A percentile compares a stretch with the other conserved stretches of the same genome.
Conservation (phyloP, 306 rosid species). For the Inga leiocalycina region DNA sequence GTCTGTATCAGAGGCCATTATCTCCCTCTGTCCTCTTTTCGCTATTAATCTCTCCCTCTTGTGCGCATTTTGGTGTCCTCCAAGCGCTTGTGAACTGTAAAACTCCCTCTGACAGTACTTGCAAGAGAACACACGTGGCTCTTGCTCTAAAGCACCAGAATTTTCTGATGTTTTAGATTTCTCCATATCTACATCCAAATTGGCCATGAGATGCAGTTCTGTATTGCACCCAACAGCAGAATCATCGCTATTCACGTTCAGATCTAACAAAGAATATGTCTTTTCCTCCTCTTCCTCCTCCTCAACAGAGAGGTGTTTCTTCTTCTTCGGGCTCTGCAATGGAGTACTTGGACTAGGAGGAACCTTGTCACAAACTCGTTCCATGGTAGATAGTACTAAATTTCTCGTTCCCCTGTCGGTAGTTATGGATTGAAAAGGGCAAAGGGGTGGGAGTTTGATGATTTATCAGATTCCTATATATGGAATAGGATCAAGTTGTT, state of each 20-base stretch:
- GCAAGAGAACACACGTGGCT: constrained; percentile 77
- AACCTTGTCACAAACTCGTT: constrained; percentile 36
- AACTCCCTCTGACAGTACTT: constrained; percentile 88
- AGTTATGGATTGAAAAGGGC: constrained; percentile 35
- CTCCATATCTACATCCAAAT: constrained; percentile 46
- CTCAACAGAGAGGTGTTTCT: constrained; percentile 39
- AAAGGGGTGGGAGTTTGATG: constrained; percentile 39
- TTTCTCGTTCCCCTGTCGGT: constrained; percentile 2
- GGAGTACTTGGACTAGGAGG: constrained; percentile 64
- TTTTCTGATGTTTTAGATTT: constrained; percentile 28
- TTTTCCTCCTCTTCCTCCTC: constrained; percentile 48
- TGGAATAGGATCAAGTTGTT: constrained; percentile 29
- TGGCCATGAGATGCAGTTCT: constrained; percentile 62
- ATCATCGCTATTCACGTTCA: constrained; percentile 29
- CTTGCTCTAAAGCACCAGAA: constrained; percentile 33
- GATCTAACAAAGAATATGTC: constrained; percentile 46
- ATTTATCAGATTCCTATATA: constrained; percentile 43
- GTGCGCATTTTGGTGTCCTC: constrained; percentile 97
- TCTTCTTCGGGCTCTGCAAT: constrained; percentile 46
- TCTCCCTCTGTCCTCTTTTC: constrained; percentile 66
- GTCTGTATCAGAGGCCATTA: constrained; percentile 52
- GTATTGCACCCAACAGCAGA: background rate
- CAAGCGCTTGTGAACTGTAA: constrained; percentile 90
- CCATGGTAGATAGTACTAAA: constrained; percentile 47
- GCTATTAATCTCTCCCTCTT: constrained; percentile 84